These are phyloP conservation scores for Perilla frutescens DNA, from an alignment of 257 asterid genomes.

Conservation along the genomic window DNA sequence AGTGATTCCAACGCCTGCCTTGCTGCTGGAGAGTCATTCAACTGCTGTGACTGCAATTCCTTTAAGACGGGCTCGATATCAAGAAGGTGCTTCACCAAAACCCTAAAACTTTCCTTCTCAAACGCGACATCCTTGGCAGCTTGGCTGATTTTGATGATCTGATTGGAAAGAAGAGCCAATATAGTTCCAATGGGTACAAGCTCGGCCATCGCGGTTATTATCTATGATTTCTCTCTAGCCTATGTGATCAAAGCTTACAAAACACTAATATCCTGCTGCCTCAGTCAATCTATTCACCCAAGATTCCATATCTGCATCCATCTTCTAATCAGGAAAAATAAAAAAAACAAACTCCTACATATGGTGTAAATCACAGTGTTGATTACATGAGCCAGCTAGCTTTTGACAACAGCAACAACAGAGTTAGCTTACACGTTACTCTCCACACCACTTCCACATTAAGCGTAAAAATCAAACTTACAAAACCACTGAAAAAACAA, in stretches of 20 bases:
- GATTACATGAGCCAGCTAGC: not conserved
- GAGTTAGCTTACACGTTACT: conserved; percentile 11
- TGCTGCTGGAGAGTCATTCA: conserved; percentile 56
- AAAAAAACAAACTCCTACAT: not conserved
- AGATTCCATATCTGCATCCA: not conserved
- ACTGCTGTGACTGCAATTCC: conserved; percentile 49
- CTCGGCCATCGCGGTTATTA: conserved; percentile 41
- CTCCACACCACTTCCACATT: not conserved
- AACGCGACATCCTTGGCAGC: conserved; percentile 62
- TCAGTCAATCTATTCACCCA: not conserved
- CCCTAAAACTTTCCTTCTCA: conserved; percentile 62
- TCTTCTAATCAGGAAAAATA: not conserved
- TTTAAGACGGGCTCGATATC: conserved; percentile 57
- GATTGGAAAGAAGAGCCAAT: conserved; percentile 52
- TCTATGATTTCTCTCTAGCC: not conserved
- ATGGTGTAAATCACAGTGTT: not conserved
- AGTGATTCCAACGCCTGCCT: conserved; percentile 62
- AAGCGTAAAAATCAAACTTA: not conserved
- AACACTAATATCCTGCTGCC: not conserved
- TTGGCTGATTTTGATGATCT: conserved; percentile 54
- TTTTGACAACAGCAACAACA: conserved; percentile 1
- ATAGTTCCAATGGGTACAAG: conserved; percentile 59
- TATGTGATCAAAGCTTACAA: not conserved
- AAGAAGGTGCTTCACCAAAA: conserved; percentile 52
- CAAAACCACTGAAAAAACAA: not conserved